These are phyloP conservation scores for Arthrobotrys sphaeroides DNA, from an alignment of 2,329 filamentous ascomycete genomes.

Conservation along the genomic window DNA sequence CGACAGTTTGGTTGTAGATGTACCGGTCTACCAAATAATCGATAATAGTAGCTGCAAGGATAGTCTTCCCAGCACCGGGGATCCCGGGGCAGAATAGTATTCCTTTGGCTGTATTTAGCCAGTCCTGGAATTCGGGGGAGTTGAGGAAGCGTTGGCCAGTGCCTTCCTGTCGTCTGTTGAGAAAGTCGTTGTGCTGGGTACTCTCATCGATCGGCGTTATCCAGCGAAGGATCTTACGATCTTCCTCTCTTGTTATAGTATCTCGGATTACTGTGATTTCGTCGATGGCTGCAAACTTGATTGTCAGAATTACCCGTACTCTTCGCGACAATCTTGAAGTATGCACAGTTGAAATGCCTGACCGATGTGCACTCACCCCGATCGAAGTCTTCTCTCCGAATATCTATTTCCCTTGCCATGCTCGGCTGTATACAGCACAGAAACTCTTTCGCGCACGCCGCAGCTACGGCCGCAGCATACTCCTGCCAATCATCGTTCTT, in stretches of 20 bases:
- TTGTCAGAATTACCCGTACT: not conserved
- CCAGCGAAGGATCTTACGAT: conserved; percentile 14
- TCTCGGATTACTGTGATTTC: not conserved
- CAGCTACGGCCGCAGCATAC: conserved; percentile 2
- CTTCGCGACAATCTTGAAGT: not conserved
- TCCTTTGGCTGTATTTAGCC: not conserved
- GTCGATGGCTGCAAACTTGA: not conserved
- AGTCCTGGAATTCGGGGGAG: conserved; percentile 59
- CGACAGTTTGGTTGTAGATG: not conserved
- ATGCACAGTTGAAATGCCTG: too few species aligned
- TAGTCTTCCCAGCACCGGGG: conserved; percentile 66
- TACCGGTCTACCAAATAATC: conserved; percentile 60
- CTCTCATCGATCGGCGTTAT: conserved; percentile 13
- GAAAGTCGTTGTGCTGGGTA: not conserved
- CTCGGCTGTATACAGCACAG: not conserved
- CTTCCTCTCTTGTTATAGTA: not conserved
- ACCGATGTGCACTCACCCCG: not conserved
- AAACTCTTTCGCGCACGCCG: conserved; percentile 13
- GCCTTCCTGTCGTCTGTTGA: not conserved
- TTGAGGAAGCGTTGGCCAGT: conserved; percentile 63
- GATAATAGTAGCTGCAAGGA: conserved; percentile 62
- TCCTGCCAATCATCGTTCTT: conserved; percentile 17
- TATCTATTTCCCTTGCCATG: not conserved
- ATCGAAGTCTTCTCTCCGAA: not conserved
- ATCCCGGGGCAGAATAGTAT: conserved; percentile 65